These are phyloP conservation scores for Colletotrichum magnum DNA, from an alignment of 2,329 filamentous ascomycete species.

Conservation along the genomic window DNA sequence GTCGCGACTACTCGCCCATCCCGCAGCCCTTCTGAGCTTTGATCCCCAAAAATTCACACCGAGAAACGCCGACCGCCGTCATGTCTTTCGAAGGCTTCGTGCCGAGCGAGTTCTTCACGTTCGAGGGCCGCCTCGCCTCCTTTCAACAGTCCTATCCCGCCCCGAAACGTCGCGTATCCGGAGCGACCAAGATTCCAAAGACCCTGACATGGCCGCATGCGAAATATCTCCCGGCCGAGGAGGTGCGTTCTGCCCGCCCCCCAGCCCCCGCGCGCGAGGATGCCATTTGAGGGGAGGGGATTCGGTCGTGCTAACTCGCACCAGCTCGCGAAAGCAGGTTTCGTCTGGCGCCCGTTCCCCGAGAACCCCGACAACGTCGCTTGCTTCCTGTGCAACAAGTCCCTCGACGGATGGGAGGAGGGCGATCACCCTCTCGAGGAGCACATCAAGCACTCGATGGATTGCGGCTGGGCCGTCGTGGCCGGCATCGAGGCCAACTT, in stretches of 20 bases:
- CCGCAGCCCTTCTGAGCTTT: background rate
- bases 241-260: slow-evolving; percentile 57
- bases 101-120: slow-evolving; percentile 69
- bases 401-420: slow-evolving; percentile 92
- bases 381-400: slow-evolving; percentile 89
- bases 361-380: slow-evolving; percentile 87
- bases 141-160: slow-evolving; percentile 78
- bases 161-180: slow-evolving; percentile 79
- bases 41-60: background rate
- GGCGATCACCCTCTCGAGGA: slow-evolving; percentile 87
- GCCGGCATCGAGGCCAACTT: slow-evolving; percentile 73
- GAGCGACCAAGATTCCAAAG: slow-evolving; percentile 70
- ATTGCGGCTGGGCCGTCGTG: slow-evolving; percentile 90
- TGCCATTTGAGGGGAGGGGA: slow-evolving; percentile 23
- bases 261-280: background rate
- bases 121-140: slow-evolving; percentile 83
- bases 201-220: slow-evolving; percentile 82
- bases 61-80: slow-evolving; percentile 4
- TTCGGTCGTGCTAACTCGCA: slow-evolving; percentile 27
- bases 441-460: slow-evolving; percentile 84
- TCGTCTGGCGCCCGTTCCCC: slow-evolving; percentile 85
- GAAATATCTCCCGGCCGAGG: slow-evolving; percentile 72
- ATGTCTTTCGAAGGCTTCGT: slow-evolving; percentile 42
- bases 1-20: slow-evolving; percentile 19
- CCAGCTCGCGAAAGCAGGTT: slow-evolving; percentile 90